These are phyloP conservation scores for Carex pumila DNA, from an alignment of 176 grass and related monocot species.

Conservation along the genomic window DNA sequence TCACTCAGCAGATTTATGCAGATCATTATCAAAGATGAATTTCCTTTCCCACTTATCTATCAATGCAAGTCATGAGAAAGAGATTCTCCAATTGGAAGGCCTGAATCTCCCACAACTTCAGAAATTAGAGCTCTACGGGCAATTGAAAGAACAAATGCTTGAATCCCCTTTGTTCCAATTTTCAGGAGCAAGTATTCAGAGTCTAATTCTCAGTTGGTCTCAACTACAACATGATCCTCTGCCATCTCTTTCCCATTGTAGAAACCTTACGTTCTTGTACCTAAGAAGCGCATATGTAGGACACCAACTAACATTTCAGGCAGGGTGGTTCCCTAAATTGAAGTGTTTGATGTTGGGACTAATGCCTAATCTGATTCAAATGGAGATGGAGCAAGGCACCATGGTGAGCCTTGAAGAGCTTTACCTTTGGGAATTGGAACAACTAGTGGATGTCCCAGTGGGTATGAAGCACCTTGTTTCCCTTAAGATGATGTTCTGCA, in stretches of 20 bases:
- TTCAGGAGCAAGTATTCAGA: background rate
- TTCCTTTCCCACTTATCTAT: background rate
- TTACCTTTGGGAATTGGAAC: background rate
- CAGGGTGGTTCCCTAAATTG: slow-evolving; percentile 21
- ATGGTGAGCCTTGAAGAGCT: slow-evolving; percentile 24
- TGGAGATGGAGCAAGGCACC: slow-evolving; percentile 27
- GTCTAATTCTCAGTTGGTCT: background rate
- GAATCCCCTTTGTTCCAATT: background rate
- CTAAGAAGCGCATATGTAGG: slow-evolving; percentile 27
- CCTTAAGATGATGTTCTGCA: too few relatives aligned
- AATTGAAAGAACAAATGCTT: slow-evolving; percentile 18
- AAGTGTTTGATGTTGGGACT: background rate
- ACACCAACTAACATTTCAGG: background rate
- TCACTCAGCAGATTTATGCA: background rate
- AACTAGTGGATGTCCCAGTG: slow-evolving; percentile 16
- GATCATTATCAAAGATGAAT: background rate
- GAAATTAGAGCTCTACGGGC: background rate
- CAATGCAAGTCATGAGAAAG: background rate
- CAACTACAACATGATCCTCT: background rate
- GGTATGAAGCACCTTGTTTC: background rate
- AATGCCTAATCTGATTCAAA: background rate
- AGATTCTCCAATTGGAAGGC: slow-evolving; percentile 5
- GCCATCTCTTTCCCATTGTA: background rate
- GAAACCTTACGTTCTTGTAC: background rate
- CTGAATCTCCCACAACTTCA: slow-evolving; percentile 6